These are phyloP conservation scores for Pezicula radicicola DNA, from an alignment of 2,329 filamentous ascomycete genomes.

Conservation along the genomic window DNA sequence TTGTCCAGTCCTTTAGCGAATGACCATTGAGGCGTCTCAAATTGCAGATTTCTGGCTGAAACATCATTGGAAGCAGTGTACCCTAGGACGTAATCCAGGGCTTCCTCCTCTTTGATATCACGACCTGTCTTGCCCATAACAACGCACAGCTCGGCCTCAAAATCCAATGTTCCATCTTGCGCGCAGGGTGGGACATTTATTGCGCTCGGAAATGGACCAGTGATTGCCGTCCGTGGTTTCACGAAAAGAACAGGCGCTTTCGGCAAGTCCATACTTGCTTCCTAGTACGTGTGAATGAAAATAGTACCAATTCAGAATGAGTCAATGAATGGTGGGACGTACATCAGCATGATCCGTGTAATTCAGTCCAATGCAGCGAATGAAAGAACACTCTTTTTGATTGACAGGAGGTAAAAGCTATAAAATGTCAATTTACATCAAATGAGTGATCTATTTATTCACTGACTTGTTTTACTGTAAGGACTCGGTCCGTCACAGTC, in stretches of 20 bases:
- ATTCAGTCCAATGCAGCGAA: constrained; percentile 30
- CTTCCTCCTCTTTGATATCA: constrained; percentile 35
- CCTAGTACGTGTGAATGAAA: constrained; percentile 7
- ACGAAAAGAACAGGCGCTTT: constrained; percentile 28
- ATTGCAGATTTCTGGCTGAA: constrained; percentile 34
- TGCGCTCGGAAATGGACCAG: constrained; percentile 22
- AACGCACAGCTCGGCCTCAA: constrained; percentile 45
- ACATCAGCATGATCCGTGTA: constrained; percentile 28
- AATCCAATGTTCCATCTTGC: constrained; percentile 27
- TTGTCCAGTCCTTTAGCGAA: constrained; percentile 42
- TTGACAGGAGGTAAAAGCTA: constrained; percentile 27
- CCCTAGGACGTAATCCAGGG: constrained; percentile 37
- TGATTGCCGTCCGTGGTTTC: constrained; percentile 26
- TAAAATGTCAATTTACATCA: constrained; percentile 10
- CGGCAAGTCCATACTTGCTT: constrained; percentile 23
- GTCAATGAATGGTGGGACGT: background rate
- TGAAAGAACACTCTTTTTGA: constrained; percentile 24
- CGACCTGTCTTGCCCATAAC: constrained; percentile 37
- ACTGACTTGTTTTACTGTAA: constrained; percentile 14
- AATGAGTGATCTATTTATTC: too few relatives aligned
- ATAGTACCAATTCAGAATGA: background rate
- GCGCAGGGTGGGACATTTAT: constrained; percentile 28
- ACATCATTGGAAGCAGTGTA: constrained; percentile 42
- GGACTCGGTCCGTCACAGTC: constrained; percentile 18
- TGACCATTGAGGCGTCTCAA: constrained; percentile 39